Base-by-base conservation (phyloP, 768 basidiomycete species). In the Scleroderma citrinum region DNA sequence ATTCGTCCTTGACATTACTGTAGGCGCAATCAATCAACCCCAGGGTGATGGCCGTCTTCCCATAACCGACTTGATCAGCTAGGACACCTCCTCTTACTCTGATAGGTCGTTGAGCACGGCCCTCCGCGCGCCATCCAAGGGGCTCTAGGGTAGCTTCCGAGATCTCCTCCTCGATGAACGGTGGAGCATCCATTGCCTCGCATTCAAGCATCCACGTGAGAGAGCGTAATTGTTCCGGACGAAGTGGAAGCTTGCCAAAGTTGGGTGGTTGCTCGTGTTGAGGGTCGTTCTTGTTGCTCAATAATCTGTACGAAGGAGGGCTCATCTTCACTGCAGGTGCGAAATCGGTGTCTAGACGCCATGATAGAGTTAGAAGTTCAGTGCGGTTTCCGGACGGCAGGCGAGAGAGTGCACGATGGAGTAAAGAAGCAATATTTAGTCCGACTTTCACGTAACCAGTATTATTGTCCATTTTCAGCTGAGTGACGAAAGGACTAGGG, bases 51-150 rank as follows among this genome's bases (percentile, higher is more conserved):
- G 92, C 93, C 0, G 94, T 97, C 71, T 97, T 97, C 16, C 94
- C 94, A 60, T 97, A 97, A 44, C 94, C 94, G 52, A 97, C 94
- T 70, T 94, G 87, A 59, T 97, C 94, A 12, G 93, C 93, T 39
- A 96, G 80, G 42, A 96, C 93, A 11, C 94, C 93, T 16, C 94
- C 93, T 47, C 88, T 77, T 36, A 96, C 70, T 51, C 69, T 76
- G 45, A 90, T 76, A 1, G 85, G 79, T 30, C 92, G 71, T 56
- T 87, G 82, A 3, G 88, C 92, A 36, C 89, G 84, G 35, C 88
- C 93, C 66, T 96, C 92, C n/a, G 90, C 91, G 56, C 92, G 77
- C 94, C 94, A 97, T 7, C 91, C 89, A 12, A 96, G 71, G 45
- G 91, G 82, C 51, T 83, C 85, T 3, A 94, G 73, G 40, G 89